Evolutionary conservation across 1,284 basidiomycete genomes (phyloP), one percentile per base, ranked within the genome.

Genomic region (Porogramme epimiltina): DNA sequence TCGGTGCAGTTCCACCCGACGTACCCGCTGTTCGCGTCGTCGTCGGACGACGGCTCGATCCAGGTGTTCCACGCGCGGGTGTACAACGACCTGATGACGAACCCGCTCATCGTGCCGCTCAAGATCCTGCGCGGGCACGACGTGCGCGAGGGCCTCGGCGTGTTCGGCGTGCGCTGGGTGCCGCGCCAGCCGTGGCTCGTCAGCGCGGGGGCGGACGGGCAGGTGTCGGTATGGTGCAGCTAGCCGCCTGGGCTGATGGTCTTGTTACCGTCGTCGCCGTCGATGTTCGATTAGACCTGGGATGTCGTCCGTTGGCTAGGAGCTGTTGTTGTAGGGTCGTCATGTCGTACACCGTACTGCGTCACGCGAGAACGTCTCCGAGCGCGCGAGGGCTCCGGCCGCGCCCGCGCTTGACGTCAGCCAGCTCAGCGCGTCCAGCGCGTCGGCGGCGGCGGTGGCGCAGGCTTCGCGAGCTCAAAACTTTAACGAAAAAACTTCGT

Each of bases 51-150:
- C 70, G 97, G 96, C 24, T 89, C 92, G 36, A 91, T 98, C 60
- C 97, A 99, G 70, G 77, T 99, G 54, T 99, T 99, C 85, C 97
- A 99, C 72, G 84, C 89, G 22, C 88, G 95, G 53, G 91, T 99
- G 33, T 98, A 92, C 73, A 89, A 83, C 64, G 96, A 98, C 69
- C 80, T 98, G 45, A 90, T 95, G 81, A 95, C 93, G 52, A 95
- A 98, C 72, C 92, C 97, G 31, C 78, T 98, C 52, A 95, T 99
- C 64, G 96, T 99, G 0, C 97, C 97, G 25, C 78, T 99, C 64
- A 99, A 99, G 74, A 95, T 99, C 54, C 78, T 99, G 45, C 79
- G 93, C 28, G 96, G 95, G 24, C 97, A 99, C 73, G 75, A 81
- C 46, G 74, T 98, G 49, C 82, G 74, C 51, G 91, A 96, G 26